Percentiles rank a stretch among this genome's conserved stretches.
These are phyloP conservation scores for Aureobasidium sp. DNA, from an alignment of 2,329 filamentous ascomycete species.

Conservation along the genomic window DNA sequence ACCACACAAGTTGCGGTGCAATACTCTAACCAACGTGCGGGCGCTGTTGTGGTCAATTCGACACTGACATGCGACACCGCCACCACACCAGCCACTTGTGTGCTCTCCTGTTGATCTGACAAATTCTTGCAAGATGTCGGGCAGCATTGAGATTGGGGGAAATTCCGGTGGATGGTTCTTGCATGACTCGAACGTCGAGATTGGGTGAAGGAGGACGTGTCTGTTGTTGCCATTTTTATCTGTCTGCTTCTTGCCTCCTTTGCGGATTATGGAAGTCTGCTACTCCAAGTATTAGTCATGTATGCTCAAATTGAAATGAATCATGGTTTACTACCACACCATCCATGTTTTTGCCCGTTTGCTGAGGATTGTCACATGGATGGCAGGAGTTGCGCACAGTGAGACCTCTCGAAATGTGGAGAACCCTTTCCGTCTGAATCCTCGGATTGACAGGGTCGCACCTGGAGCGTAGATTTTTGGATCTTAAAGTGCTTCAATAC, in stretches of 20 bases:
- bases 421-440: neutral
- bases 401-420: neutral
- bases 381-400: no score
- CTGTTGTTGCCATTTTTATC: neutral
- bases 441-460: neutral
- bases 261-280: neutral
- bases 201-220: neutral
- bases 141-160: neutral
- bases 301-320: constrained; percentile 1
- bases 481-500: neutral
- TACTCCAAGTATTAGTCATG: constrained; percentile 7
- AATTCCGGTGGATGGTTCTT: neutral
- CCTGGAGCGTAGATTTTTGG: neutral
- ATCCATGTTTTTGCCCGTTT: no score
- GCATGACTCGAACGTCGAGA: neutral
- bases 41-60: constrained; percentile 20
- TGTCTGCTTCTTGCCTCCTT: neutral
- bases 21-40: constrained; percentile 18
- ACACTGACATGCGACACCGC: constrained; percentile 23
- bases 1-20: constrained; percentile 19
- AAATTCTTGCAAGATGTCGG: neutral
- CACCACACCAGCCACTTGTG: neutral
- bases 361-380: no score
- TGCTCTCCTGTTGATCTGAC: neutral
- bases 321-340: neutral